These are phyloP conservation scores for Pseudogymnoascus sp. DNA, from an alignment of 2,329 filamentous ascomycete species.

Conservation along the genomic window DNA sequence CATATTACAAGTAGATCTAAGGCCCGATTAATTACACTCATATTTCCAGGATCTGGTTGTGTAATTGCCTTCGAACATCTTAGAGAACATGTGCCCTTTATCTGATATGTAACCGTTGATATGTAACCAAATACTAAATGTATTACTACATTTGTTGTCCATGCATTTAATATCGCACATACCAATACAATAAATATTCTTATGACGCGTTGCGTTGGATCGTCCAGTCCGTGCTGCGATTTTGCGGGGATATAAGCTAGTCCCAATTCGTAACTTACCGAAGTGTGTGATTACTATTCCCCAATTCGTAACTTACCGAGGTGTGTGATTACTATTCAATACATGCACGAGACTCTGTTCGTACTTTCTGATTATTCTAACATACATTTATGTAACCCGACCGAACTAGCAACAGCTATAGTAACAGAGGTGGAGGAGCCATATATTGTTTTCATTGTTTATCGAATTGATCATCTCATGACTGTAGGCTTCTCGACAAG, in stretches of 20 bases:
- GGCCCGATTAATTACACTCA: no score
- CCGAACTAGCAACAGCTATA: not conserved
- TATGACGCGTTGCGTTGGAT: not conserved
- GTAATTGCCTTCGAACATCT: not conserved
- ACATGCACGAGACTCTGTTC: not conserved
- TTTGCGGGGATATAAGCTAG: not conserved
- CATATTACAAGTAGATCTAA: not conserved
- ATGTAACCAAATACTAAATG: not conserved
- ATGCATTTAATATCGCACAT: not conserved
- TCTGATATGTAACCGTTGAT: not conserved
- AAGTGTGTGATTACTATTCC: constrained; percentile 6
- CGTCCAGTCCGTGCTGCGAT: not conserved
- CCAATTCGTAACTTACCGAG: constrained; percentile 4
- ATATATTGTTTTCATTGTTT: not conserved
- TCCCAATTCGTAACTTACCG: not conserved
- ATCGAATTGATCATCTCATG: not conserved
- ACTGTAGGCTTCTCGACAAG: not conserved
- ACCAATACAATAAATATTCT: no score
- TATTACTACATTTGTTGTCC: not conserved
- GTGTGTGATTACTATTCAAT: constrained; percentile 2
- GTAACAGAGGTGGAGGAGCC: not conserved
- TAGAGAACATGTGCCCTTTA: not conserved
- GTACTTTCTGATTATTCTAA: not conserved
- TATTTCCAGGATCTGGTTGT: not conserved
- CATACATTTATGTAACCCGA: not conserved